Conservation (phyloP, 306 rosid genomes). For the Inga oerstediana region DNA sequence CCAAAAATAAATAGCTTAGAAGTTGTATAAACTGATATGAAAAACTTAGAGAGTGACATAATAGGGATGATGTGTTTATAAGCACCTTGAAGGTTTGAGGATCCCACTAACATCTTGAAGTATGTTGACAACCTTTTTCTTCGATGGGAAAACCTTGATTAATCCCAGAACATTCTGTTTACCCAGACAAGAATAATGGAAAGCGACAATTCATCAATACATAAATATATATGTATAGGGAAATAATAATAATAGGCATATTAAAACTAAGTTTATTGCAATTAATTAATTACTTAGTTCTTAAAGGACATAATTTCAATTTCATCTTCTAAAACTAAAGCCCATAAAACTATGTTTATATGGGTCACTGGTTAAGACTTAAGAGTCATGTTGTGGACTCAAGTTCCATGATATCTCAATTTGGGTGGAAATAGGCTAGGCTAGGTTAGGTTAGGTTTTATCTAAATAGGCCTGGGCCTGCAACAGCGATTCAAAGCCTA, state of each 20-base stretch:
- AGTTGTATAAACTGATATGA: neutral
- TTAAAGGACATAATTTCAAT: neutral
- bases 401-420: neutral
- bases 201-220: neutral
- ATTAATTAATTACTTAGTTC: neutral
- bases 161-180: conserved; percentile 54
- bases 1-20: neutral
- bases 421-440: too few species aligned
- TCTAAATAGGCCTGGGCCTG: too few species aligned
- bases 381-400: neutral
- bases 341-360: too few species aligned
- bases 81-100: conserved; percentile 54
- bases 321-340: neutral
- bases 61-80: neutral
- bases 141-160: conserved; percentile 59
- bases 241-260: neutral
- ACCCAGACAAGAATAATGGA: neutral
- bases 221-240: neutral
- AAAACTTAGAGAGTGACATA: neutral
- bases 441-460: too few species aligned
- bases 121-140: conserved; percentile 60
- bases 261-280: neutral
- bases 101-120: conserved; percentile 55
- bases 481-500: too few species aligned
- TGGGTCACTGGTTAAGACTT: too few species aligned